phyloP scores from a whole-genome alignment of 768 basidiomycete species.

The Amanita molliuscula region DNA sequence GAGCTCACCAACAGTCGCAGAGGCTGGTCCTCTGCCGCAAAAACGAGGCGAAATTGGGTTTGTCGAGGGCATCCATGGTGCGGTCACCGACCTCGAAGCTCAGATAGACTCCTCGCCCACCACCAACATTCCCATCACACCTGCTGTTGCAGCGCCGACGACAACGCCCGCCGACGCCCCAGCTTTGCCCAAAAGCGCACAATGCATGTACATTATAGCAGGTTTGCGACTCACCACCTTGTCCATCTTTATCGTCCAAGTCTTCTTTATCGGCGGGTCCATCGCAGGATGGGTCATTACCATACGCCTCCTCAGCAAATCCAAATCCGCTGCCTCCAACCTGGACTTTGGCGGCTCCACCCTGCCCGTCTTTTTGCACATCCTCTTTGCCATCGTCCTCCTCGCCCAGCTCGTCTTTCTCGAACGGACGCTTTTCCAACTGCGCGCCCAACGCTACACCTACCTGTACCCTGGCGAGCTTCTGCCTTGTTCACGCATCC shows the following conservation, averaged over 20 bases:
- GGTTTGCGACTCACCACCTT: conserved; percentile 40
- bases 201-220: conserved; percentile 17
- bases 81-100: conserved; percentile 21
- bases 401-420: conserved; percentile 50
- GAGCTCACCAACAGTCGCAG: conserved; percentile 6
- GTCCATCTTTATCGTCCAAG: conserved; percentile 29
- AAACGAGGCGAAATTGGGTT: conserved; percentile 65
- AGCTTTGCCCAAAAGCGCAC: conserved; percentile 9
- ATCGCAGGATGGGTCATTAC: conserved; percentile 48
- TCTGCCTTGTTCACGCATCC: conserved; percentile 29
- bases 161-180: conserved; percentile 4
- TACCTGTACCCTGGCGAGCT: conserved; percentile 50
- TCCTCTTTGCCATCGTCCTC: conserved; percentile 42
- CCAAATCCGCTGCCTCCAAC: conserved; percentile 5
- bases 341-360: conserved; percentile 16
- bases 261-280: conserved; percentile 32
- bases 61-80: conserved; percentile 30
- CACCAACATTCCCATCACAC: conserved; percentile 9
- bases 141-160: conserved; percentile 8
- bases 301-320: conserved; percentile 8
- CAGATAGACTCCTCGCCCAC: conserved; percentile 8
- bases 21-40: conserved; percentile 53
- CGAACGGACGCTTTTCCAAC: conserved; percentile 51
- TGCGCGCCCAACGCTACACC: conserved; percentile 57
- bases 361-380: conserved; percentile 46